These are phyloP conservation scores for Quillaja saponaria DNA, from an alignment of 306 rosid species.

Conservation along the genomic window DNA sequence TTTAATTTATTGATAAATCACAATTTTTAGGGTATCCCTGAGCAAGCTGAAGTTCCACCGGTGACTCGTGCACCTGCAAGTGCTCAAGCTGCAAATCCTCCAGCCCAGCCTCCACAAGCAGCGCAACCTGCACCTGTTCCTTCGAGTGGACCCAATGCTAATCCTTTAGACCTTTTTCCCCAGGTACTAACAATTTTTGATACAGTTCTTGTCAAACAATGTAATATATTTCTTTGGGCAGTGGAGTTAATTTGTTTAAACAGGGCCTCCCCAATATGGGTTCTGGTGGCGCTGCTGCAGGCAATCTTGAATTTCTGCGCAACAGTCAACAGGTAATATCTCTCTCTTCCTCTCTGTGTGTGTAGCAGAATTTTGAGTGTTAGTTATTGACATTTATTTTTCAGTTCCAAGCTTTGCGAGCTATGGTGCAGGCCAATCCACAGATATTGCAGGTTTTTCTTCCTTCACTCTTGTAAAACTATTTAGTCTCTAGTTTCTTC, in stretches of 20 bases:
- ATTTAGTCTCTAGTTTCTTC: neutral
- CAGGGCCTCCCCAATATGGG: conserved; percentile 85
- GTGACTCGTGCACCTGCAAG: conserved; percentile 52
- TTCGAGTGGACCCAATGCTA: conserved; percentile 81
- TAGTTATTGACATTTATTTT: conserved; percentile 17
- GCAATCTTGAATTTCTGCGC: conserved; percentile 81
- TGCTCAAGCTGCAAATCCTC: conserved; percentile 47
- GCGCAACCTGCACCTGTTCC: conserved; percentile 66
- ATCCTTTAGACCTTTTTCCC: conserved; percentile 91
- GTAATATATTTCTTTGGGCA: neutral
- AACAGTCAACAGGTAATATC: conserved; percentile 76
- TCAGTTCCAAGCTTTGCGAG: conserved; percentile 86
- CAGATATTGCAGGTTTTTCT: conserved; percentile 87
- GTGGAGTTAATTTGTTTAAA: conserved; percentile 28
- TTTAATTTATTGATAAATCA: neutral
- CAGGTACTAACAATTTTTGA: conserved; percentile 47
- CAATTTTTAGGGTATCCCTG: conserved; percentile 78
- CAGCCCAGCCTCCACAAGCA: conserved; percentile 59
- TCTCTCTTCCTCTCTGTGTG: neutral
- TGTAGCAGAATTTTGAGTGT: conserved; percentile 1
- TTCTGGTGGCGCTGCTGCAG: conserved; percentile 67
- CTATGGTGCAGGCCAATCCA: conserved; percentile 96
- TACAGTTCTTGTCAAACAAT: neutral
- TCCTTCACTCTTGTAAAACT: conserved; percentile 1
- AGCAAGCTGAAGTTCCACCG: conserved; percentile 78